Conservation (phyloP, 768 basidiomycete genomes). For the Mycena vulgaris region DNA sequence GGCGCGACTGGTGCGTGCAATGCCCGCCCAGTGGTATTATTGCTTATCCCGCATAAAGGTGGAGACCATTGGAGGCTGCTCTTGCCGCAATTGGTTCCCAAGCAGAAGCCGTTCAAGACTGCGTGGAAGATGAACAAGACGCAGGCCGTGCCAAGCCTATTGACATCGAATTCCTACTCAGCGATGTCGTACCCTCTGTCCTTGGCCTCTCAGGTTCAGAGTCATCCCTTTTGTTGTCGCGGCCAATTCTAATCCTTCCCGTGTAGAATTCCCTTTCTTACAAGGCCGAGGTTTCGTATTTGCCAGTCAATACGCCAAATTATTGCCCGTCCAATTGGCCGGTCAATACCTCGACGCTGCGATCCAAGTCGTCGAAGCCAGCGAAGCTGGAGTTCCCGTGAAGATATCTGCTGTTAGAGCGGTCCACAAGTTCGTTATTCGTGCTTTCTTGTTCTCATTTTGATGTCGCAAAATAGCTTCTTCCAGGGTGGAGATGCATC, state of each 20-base stretch:
- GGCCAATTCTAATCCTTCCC: not conserved
- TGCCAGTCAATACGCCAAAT: slow-evolving; percentile 87
- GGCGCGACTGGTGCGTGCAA: slow-evolving; percentile 72
- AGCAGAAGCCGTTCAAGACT: slow-evolving; percentile 81
- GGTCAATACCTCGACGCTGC: slow-evolving; percentile 92
- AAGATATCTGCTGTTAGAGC: slow-evolving; percentile 97
- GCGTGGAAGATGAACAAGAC: slow-evolving; percentile 82
- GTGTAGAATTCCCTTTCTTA: slow-evolving; percentile 87
- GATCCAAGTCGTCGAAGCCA: slow-evolving; percentile 85
- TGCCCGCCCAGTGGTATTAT: slow-evolving; percentile 3
- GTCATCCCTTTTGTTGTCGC: slow-evolving; percentile 39
- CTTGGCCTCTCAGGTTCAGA: slow-evolving; percentile 76
- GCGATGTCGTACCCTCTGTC: slow-evolving; percentile 84
- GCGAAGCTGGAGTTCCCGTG: slow-evolving; percentile 83
- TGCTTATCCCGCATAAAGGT: slow-evolving; percentile 65
- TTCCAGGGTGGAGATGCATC: slow-evolving; percentile 75
- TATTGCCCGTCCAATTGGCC: slow-evolving; percentile 80
- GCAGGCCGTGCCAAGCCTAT: slow-evolving; percentile 76
- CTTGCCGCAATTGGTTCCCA: slow-evolving; percentile 88
- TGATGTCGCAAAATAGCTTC: slow-evolving; percentile 65
- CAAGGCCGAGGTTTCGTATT: slow-evolving; percentile 97
- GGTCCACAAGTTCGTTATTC: slow-evolving; percentile 79
- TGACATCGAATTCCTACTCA: slow-evolving; percentile 83
- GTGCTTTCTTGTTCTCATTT: slow-evolving; percentile 11
- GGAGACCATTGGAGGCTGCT: slow-evolving; percentile 91